Evolutionary conservation across 2,329 filamentous ascomycete genomes (phyloP).

Genomic region (Grosmannia clavigera): DNA sequence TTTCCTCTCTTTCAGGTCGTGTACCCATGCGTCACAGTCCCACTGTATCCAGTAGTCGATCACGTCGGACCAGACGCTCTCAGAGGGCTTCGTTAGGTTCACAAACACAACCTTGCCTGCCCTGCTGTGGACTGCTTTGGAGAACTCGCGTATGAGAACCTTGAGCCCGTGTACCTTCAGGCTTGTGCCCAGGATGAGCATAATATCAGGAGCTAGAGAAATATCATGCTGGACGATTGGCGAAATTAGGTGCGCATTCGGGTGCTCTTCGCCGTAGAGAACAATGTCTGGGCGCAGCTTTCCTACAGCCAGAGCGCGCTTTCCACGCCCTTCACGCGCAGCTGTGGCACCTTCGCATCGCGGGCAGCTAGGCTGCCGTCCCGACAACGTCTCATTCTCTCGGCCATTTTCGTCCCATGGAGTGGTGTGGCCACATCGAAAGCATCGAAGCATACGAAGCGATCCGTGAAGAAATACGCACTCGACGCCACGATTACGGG

Average conservation of each 20-base stretch:
- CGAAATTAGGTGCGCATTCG: constrained; percentile 53
- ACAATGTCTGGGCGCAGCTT: constrained; percentile 62
- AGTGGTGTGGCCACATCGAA: constrained; percentile 43
- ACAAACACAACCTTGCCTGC: constrained; percentile 61
- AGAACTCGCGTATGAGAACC: constrained; percentile 57
- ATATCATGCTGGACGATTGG: constrained; percentile 58
- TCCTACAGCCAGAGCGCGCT: constrained; percentile 54
- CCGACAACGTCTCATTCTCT: constrained; percentile 45
- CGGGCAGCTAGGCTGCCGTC: constrained; percentile 55
- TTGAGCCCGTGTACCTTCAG: constrained; percentile 60
- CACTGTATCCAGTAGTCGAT: constrained; percentile 65
- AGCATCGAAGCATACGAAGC: constrained; percentile 51
- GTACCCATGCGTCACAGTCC: constrained; percentile 65
- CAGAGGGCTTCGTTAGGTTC: constrained; percentile 59
- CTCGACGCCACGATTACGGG: constrained; percentile 37
- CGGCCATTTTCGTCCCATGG: constrained; percentile 47
- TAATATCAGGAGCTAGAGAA: constrained; percentile 48
- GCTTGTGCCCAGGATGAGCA: constrained; percentile 60
- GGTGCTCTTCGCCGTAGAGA: constrained; percentile 62
- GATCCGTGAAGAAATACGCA: constrained; percentile 63
- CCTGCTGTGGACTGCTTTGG: constrained; percentile 55
- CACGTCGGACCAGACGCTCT: constrained; percentile 60
- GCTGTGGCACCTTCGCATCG: constrained; percentile 51
- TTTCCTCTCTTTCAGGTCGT: constrained; percentile 46
- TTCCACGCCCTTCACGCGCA: constrained; percentile 50